phyloP scores from a whole-genome alignment of 352 stramenopile species.

The Phytopythium cucurbitacearum region DNA sequence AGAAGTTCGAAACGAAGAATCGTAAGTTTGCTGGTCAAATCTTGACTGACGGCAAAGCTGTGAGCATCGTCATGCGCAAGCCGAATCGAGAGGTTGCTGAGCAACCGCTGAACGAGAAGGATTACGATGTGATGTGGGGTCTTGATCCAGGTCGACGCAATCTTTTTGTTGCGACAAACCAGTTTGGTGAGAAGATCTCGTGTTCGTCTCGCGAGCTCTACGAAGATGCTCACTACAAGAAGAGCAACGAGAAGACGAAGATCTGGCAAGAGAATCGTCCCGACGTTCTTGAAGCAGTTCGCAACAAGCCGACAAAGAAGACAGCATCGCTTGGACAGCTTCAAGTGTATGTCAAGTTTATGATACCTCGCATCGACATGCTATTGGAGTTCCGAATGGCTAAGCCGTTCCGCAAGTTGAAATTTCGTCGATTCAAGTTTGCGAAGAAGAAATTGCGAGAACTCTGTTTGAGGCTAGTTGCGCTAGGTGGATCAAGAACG shows the following conservation, averaged over 20 bases:
- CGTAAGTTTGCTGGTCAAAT: constrained; percentile 6
- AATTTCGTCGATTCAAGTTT: constrained; percentile 1
- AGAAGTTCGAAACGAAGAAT: constrained; percentile 4
- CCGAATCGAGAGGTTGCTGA: not conserved
- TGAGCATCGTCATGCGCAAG: constrained; percentile 11
- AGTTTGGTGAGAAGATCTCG: constrained; percentile 4
- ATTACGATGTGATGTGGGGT: constrained; percentile 9
- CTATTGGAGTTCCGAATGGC: constrained; percentile 1
- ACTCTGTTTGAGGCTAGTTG: not conserved
- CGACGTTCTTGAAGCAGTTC: constrained; percentile 4
- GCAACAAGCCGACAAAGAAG: constrained; percentile 14
- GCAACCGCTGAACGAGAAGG: not conserved
- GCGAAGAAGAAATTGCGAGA: constrained; percentile 9
- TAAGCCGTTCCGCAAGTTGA: constrained; percentile 10
- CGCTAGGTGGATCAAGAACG: not conserved
- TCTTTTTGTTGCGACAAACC: constrained; percentile 12
- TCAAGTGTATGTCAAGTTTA: constrained; percentile 8
- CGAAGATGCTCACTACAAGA: constrained; percentile 8
- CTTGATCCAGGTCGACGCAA: constrained; percentile 12
- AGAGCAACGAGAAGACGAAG: constrained; percentile 12
- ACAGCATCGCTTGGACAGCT: constrained; percentile 3
- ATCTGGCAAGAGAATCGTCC: constrained; percentile 8
- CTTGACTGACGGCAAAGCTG: constrained; percentile 9
- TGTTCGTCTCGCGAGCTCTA: constrained; percentile 11
- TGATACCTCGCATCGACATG: constrained; percentile 5